phyloP scores from a whole-genome alignment of 1,284 basidiomycete genomes.

The Malassezia sympodialis region DNA sequence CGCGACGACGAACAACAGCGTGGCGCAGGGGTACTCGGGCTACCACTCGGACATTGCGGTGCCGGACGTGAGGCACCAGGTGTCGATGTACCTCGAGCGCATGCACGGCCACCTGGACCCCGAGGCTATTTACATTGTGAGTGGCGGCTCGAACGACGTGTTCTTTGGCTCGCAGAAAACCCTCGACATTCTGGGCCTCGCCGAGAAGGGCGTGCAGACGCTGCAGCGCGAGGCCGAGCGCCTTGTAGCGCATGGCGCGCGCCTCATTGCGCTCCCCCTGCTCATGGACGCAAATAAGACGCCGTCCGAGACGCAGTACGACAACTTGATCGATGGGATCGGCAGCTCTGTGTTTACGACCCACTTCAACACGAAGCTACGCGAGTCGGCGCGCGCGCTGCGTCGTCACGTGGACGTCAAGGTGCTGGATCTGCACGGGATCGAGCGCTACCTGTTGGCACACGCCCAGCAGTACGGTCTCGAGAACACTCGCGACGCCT shows the following conservation, averaged over 20 bases:
- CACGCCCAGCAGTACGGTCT: neutral
- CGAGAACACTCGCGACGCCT: slow-evolving; percentile 8
- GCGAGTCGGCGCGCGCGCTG: neutral
- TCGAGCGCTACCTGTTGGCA: neutral
- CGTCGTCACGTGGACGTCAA: neutral
- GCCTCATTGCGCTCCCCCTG: slow-evolving; percentile 3
- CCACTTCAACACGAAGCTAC: neutral
- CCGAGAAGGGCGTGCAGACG: neutral
- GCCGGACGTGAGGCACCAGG: slow-evolving; percentile 17
- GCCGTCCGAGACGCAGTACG: slow-evolving; percentile 3
- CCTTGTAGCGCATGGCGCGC: slow-evolving; percentile 10
- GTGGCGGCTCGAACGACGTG: slow-evolving; percentile 20
- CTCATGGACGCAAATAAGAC: neutral
- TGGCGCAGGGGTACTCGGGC: slow-evolving; percentile 19
- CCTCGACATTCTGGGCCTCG: neutral
- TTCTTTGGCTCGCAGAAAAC: slow-evolving; percentile 8
- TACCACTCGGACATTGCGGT: slow-evolving; percentile 17
- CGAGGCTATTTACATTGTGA: slow-evolving; percentile 17
- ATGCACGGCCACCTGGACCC: neutral
- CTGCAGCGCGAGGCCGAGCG: neutral
- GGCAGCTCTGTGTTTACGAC: neutral
- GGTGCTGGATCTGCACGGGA: neutral
- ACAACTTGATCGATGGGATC: neutral
- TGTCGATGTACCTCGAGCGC: slow-evolving; percentile 10
- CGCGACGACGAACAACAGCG: slow-evolving; percentile 23